Conservation (phyloP, 2,329 filamentous ascomycete genomes). For the Aspergillus piperis region DNA sequence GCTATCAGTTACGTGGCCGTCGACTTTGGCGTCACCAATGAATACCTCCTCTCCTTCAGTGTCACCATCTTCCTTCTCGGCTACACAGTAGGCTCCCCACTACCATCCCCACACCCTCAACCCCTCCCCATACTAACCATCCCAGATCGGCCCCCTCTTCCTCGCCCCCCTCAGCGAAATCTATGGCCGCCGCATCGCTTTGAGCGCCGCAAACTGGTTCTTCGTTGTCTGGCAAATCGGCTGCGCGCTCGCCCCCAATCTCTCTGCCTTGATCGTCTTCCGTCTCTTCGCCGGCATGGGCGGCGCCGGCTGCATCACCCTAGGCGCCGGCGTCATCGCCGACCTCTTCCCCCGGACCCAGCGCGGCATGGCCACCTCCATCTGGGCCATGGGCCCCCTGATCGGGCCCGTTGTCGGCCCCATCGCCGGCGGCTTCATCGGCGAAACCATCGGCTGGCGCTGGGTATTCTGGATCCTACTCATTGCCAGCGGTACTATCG, state of each 20-base stretch:
- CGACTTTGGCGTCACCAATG: slow-evolving; percentile 26
- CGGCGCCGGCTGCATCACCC: slow-evolving; percentile 38
- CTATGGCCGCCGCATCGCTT: slow-evolving; percentile 63
- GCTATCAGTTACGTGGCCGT: slow-evolving; percentile 25
- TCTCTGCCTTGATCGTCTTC: slow-evolving; percentile 61
- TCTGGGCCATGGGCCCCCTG: slow-evolving; percentile 44
- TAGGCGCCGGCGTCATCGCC: slow-evolving; percentile 50
- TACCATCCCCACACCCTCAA: background rate
- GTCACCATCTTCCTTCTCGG: slow-evolving; percentile 35
- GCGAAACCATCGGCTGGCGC: slow-evolving; percentile 46
- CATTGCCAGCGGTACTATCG: slow-evolving; percentile 39
- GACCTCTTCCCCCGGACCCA: slow-evolving; percentile 47
- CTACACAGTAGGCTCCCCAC: slow-evolving; percentile 27
- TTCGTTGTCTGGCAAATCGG: slow-evolving; percentile 65
- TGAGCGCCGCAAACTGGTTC: slow-evolving; percentile 59
- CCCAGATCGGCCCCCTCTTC: slow-evolving; percentile 57
- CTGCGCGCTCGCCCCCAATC: slow-evolving; percentile 58
- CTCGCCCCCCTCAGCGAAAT: slow-evolving; percentile 68
- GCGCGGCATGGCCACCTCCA: slow-evolving; percentile 46
- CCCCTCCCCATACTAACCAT: background rate
- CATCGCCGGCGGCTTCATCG: slow-evolving; percentile 44
- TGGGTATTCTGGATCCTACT: slow-evolving; percentile 51
- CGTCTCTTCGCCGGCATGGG: slow-evolving; percentile 62
- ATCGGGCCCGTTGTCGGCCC: slow-evolving; percentile 38
- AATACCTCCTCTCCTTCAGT: slow-evolving; percentile 31